phyloP scores from a whole-genome alignment of 1,139 yeast genomes.

The Casaregolazyma lundiana region DNA sequence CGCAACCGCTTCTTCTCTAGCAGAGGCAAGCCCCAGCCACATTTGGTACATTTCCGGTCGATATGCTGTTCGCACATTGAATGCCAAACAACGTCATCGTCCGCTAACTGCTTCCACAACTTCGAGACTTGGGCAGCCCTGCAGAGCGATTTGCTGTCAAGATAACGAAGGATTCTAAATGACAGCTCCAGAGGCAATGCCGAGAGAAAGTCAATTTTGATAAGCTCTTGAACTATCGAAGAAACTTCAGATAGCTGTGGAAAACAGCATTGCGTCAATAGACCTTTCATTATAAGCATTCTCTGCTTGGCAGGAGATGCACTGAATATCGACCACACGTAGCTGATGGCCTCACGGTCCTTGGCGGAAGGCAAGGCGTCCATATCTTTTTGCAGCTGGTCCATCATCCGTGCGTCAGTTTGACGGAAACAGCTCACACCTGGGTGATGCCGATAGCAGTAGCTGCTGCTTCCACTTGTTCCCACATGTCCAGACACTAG shows the following conservation, averaged over 20 bases:
- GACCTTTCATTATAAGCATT: slow-evolving; percentile 72
- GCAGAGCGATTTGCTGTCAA: slow-evolving; percentile 88
- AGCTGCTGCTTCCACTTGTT: slow-evolving; percentile 10
- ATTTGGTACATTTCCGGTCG: slow-evolving; percentile 92
- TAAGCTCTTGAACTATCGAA: slow-evolving; percentile 69
- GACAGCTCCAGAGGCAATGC: slow-evolving; percentile 84
- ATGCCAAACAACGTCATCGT: slow-evolving; percentile 96
- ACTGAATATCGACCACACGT: slow-evolving; percentile 74
- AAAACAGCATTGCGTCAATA: slow-evolving; percentile 86
- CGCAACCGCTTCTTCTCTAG: slow-evolving; percentile 45
- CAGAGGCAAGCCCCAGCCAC: slow-evolving; percentile 98
- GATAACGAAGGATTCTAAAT: slow-evolving; percentile 75
- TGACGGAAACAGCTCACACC: slow-evolving; percentile 66
- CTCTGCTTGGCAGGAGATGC: slow-evolving; percentile 69
- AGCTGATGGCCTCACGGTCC: slow-evolving; percentile 67
- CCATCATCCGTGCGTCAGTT: slow-evolving; percentile 65
- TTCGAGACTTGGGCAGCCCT: slow-evolving; percentile 89
- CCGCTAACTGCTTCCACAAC: slow-evolving; percentile 84
- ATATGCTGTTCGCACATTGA: slow-evolving; percentile 98
- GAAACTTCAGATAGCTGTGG: slow-evolving; percentile 86
- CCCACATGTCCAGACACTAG: slow-evolving; percentile 22
- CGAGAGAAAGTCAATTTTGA: slow-evolving; percentile 81
- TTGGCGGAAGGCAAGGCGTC: slow-evolving; percentile 51
- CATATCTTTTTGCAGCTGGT: slow-evolving; percentile 46
- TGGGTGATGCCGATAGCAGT: slow-evolving; percentile 88